Base-by-base conservation (phyloP, 768 basidiomycete genomes). In the Pisolithus microcarpus region DNA sequence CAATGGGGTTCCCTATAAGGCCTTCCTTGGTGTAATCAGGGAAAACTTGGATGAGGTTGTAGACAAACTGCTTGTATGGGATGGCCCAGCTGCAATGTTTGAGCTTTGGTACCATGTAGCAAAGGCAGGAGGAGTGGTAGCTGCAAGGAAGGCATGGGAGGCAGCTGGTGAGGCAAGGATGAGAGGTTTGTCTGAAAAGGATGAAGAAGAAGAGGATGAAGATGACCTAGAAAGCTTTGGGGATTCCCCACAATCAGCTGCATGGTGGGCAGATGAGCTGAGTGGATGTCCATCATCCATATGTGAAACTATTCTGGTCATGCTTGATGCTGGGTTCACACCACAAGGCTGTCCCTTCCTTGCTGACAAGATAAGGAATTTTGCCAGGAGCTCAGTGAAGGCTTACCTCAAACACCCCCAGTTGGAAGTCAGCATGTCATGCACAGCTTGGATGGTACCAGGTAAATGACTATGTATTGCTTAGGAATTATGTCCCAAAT, bases 221-320 rank as follows among this genome's bases (percentile, higher is more conserved):
- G 73, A 73, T 38, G 62, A 57, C 11, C 56, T 65, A 16, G 56
- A 65, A 15, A 49, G 54, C 13, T 39, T 56, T 7, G 56, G 56
- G 7, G 56, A 60, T 1, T 59, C 60, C 2, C 70, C 75, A 38
- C 64, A 66, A 2, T 84, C 83, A n/a, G 67, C 70, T 18, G 81
- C 84, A 1, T 85, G 84, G 82, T 85, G 82, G 82, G 70, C 68
- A n/a, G 84, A 87, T 52, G 73, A 79, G 21, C 66, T 79, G 28
- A 82, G 81, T 45, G 84, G 73, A 24, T 69, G 63, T 38, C 85
- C 85, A 0, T 83, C 83, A 1, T 65, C 71, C 19, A 67, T 86
- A 4, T 82, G 81, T 56, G 85, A 87, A 60, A 85, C 82, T 0
- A 65, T 65, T 23, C 69, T 86, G 72, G 66, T 65, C 5, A 66